Conservation (phyloP, 352 stramenopile species). For the Pythium brachiatum region DNA sequence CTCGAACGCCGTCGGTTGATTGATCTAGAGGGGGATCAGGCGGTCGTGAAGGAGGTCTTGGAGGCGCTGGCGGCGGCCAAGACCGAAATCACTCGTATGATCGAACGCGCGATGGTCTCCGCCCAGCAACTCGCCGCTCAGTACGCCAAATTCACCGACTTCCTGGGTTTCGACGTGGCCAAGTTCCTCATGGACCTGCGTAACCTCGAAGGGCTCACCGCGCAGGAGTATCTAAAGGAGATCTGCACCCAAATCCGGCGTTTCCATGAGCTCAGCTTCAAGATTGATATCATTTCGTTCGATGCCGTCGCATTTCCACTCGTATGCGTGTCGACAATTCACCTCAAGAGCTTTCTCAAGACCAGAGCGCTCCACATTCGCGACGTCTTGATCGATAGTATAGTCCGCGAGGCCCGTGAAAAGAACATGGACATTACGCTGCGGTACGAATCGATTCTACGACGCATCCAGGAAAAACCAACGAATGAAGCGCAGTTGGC, state of each 20-base stretch:
- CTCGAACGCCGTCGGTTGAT: slow-evolving; percentile 63
- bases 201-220: slow-evolving; percentile 22
- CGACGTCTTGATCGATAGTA: slow-evolving; percentile 76
- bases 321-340: slow-evolving; percentile 67
- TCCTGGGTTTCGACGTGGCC: slow-evolving; percentile 76
- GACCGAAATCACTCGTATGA: slow-evolving; percentile 44
- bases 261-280: slow-evolving; percentile 69
- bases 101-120: slow-evolving; percentile 60
- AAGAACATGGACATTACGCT: slow-evolving; percentile 88
- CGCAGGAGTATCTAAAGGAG: slow-evolving; percentile 34
- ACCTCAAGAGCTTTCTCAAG: slow-evolving; percentile 72
- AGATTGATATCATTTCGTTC: slow-evolving; percentile 65
- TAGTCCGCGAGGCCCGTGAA: slow-evolving; percentile 73
- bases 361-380: slow-evolving; percentile 64
- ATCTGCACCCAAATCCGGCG: slow-evolving; percentile 68
- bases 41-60: slow-evolving; percentile 49
- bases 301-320: slow-evolving; percentile 78
- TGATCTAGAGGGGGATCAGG: slow-evolving; percentile 40
- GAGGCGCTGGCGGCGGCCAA: slow-evolving; percentile 50
- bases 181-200: slow-evolving; percentile 73
- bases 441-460: slow-evolving; percentile 87
- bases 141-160: slow-evolving; percentile 80
- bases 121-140: slow-evolving; percentile 64
- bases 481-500: slow-evolving; percentile 91
- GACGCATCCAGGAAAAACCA: slow-evolving; percentile 90